Evolutionary conservation across 1,284 basidiomycete genomes (phyloP).

Genomic region (Gymnopus androsaceus): DNA sequence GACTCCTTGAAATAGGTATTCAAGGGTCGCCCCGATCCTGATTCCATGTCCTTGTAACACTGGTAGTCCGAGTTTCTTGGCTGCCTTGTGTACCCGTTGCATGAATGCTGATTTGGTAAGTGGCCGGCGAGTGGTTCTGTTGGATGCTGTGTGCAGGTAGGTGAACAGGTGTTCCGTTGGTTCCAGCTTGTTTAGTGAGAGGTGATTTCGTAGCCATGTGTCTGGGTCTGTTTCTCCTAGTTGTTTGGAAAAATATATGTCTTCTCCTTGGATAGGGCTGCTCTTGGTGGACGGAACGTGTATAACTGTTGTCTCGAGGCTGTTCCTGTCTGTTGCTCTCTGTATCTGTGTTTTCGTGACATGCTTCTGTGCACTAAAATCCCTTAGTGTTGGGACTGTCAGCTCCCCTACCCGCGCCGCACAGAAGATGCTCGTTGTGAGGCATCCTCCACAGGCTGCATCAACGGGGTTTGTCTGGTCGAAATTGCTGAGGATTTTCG

Average conservation of each 20-base stretch:
- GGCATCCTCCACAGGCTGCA: not conserved
- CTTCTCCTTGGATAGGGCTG: not conserved
- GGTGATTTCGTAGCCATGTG: not conserved
- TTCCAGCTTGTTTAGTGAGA: not conserved
- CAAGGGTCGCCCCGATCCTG: slow-evolving; percentile 40
- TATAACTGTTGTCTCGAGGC: not conserved
- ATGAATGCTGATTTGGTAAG: not conserved
- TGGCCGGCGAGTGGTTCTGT: not conserved
- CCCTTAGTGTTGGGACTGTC: not conserved
- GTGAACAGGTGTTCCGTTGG: not conserved
- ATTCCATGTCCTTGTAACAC: slow-evolving; percentile 32
- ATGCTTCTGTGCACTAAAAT: not conserved
- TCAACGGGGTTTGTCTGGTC: not conserved
- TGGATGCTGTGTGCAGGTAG: not conserved
- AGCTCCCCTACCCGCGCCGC: not conserved
- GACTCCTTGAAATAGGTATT: slow-evolving; percentile 18
- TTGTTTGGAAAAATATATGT: not conserved
- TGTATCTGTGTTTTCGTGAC: not conserved
- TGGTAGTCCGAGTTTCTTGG: not conserved
- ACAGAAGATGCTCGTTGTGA: not conserved
- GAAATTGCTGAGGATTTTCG: not conserved
- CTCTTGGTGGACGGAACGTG: not conserved
- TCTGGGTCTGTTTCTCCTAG: not conserved
- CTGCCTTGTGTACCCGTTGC: not conserved
- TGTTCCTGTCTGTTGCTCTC: not conserved